Base-by-base conservation (phyloP, 257 asterid genomes). In the Ophiorrhiza pumila region DNA sequence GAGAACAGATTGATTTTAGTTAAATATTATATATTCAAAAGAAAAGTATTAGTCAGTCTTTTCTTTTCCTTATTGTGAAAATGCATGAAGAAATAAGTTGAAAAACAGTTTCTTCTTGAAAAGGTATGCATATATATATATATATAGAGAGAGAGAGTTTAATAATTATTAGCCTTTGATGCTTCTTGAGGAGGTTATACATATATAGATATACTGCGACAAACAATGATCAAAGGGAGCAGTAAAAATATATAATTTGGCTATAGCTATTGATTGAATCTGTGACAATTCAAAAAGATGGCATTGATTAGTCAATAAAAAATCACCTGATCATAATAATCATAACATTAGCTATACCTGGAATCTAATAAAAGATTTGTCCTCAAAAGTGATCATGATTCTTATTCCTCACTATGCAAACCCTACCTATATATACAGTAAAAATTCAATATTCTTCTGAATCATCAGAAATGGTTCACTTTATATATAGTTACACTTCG, bases 281-380 rank as follows among this genome's bases (percentile, higher is more conserved):
- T 47, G 80, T 85, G 89, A 85, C 91, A 81, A 83, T 76, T 79
- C 91, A 74, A 69, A 63, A 73, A 50, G 68, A 49, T 31, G 66
- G 74, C 85, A 86, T 84, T 82, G 90, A 86, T 76, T 66, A 76
- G 93, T 90, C 93, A 80, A 79, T 74, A 86, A 65, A 79, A 80
- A 67, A 58, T 63, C 80, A 83, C 83, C 81, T 81, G 81, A 83
- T 68, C 75, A 76, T 77, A 25, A 76, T 72, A 56, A 78, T 64
- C 69, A 64, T 73, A 69, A 23, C 74, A 37, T 34, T 73, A 22
- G 62, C 64, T 70, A n/a, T n/a, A 15, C 32, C 49, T 58, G 74
- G 81, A 72, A 72, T 85, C 78, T 58, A 76, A 75, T 58, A 76
- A 75, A 50, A 74, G 79, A 77, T 72, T 56, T 81, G 70, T 77